phyloP scores from a whole-genome alignment of 1,284 basidiomycete species.

The Fomitopsis pinicola region DNA sequence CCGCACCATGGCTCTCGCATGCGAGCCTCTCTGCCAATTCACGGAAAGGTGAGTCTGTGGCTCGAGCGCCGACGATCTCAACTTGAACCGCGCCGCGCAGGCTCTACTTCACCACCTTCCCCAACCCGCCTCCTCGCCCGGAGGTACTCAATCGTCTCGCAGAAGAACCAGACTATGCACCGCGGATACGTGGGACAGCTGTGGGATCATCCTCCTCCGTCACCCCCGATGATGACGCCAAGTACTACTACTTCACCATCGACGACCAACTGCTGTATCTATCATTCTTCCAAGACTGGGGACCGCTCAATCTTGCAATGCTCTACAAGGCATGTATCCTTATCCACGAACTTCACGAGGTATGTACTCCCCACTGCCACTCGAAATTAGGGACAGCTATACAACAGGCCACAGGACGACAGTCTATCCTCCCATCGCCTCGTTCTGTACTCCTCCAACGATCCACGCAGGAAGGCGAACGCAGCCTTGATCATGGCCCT shows the following conservation, averaged over 20 bases:
- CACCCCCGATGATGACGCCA: constrained; percentile 62
- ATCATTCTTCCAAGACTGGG: constrained; percentile 94
- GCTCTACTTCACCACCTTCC: constrained; percentile 80
- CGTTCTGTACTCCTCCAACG: constrained; percentile 86
- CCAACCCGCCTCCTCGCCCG: constrained; percentile 62
- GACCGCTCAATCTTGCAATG: constrained; percentile 89
- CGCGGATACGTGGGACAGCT: constrained; percentile 55
- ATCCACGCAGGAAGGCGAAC: constrained; percentile 88
- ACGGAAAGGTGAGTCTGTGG: constrained; percentile 53
- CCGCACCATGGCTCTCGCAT: constrained; percentile 36
- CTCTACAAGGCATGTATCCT: constrained; percentile 93
- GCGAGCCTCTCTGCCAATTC: constrained; percentile 74
- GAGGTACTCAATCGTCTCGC: constrained; percentile 56
- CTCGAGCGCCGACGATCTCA: background rate
- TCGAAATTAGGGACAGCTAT: background rate
- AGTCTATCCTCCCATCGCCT: constrained; percentile 67
- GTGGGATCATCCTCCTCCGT: constrained; percentile 48
- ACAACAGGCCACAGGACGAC: constrained; percentile 48
- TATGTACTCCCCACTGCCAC: constrained; percentile 30
- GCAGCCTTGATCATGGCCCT: constrained; percentile 90
- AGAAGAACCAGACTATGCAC: constrained; percentile 45
- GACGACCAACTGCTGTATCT: constrained; percentile 92
- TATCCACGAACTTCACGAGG: constrained; percentile 86
- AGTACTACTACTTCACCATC: constrained; percentile 84
- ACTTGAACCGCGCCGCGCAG: constrained; percentile 32